Conservation (phyloP, 176 grass and related monocot genomes). For the Hyparrhenia diplandra region DNA sequence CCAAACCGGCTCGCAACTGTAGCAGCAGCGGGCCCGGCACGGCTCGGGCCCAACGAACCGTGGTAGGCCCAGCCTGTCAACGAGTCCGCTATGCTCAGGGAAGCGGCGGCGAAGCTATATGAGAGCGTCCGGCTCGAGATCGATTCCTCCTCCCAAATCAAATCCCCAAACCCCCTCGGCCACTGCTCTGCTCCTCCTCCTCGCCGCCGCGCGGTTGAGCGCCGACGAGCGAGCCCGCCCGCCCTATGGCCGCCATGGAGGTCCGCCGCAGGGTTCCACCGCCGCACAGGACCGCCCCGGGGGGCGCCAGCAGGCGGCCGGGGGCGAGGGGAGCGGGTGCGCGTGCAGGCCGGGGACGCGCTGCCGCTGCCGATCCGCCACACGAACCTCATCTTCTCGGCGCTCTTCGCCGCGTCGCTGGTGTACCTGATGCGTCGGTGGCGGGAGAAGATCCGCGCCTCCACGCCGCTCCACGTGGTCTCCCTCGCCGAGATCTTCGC, state of each 20-base stretch:
- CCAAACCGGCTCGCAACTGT: not conserved
- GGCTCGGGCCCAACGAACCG: not conserved
- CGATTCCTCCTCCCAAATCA: not conserved
- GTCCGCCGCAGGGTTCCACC: conserved; percentile 17
- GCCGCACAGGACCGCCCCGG: not conserved
- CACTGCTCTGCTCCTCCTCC: not conserved
- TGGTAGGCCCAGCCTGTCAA: conserved; percentile 1
- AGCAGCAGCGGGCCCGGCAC: not conserved
- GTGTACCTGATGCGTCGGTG: conserved; percentile 79
- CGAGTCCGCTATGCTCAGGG: not conserved
- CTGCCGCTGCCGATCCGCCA: conserved; percentile 67
- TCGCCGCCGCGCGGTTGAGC: not conserved
- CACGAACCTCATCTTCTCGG: conserved; percentile 64
- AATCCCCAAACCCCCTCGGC: not conserved
- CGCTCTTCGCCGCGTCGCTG: conserved; percentile 56
- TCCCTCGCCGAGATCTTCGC: conserved; percentile 66
- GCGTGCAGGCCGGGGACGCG: conserved; percentile 53
- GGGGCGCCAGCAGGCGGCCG: not conserved
- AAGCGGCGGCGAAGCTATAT: conserved; percentile 64
- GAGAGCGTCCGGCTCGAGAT: not conserved
- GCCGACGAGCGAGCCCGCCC: conserved; percentile 24
- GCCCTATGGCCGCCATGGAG: conserved; percentile 26
- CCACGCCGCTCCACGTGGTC: conserved; percentile 68
- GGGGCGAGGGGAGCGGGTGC: not conserved
- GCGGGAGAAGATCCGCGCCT: conserved; percentile 70